Percentiles rank a stretch among this genome's conserved stretches.
Conservation (phyloP, 805 yeast species). For the Metschnikowia corniflorae region DNA sequence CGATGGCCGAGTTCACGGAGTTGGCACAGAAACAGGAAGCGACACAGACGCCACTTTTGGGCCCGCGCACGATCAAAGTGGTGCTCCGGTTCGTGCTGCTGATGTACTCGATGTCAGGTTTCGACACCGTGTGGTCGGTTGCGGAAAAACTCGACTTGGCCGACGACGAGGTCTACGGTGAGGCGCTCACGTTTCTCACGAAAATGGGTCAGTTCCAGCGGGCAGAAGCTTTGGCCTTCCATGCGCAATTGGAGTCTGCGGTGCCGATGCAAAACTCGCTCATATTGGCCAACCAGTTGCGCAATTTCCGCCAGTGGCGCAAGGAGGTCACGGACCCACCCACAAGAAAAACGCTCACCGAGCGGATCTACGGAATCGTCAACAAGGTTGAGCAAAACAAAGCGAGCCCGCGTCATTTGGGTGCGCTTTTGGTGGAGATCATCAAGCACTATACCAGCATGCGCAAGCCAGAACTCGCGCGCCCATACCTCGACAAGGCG, state of each 20-base stretch:
- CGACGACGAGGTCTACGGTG: slow-evolving; percentile 25
- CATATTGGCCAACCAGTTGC: slow-evolving; percentile 27
- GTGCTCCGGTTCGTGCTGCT: slow-evolving; percentile 23
- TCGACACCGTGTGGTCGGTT: slow-evolving; percentile 17
- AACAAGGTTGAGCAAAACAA: slow-evolving; percentile 10
- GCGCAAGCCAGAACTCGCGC: slow-evolving; percentile 20
- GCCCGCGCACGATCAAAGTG: slow-evolving; percentile 15
- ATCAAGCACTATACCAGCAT: slow-evolving; percentile 22
- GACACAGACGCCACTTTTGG: slow-evolving; percentile 16
- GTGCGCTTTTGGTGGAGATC: slow-evolving; percentile 24
- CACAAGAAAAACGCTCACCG: slow-evolving; percentile 8
- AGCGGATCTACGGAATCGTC: slow-evolving; percentile 14
- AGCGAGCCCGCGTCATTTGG: slow-evolving; percentile 10
- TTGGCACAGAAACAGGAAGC: slow-evolving; percentile 20
- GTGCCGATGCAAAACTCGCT: slow-evolving; percentile 29
- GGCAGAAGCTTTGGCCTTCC: slow-evolving; percentile 31
- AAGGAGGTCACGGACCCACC: slow-evolving; percentile 10
- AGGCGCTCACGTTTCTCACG: slow-evolving; percentile 28
- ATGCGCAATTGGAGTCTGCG: slow-evolving; percentile 28
- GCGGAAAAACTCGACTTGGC: slow-evolving; percentile 19
- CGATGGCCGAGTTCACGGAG: slow-evolving; percentile 25
- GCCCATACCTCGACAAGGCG: slow-evolving; percentile 18
- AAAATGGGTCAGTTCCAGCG: slow-evolving; percentile 27
- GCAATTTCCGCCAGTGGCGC: slow-evolving; percentile 31
- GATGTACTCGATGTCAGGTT: slow-evolving; percentile 20